Evolutionary conservation across 208 protist species (phyloP).

Genomic region (Angomonas ambiguus): DNA sequence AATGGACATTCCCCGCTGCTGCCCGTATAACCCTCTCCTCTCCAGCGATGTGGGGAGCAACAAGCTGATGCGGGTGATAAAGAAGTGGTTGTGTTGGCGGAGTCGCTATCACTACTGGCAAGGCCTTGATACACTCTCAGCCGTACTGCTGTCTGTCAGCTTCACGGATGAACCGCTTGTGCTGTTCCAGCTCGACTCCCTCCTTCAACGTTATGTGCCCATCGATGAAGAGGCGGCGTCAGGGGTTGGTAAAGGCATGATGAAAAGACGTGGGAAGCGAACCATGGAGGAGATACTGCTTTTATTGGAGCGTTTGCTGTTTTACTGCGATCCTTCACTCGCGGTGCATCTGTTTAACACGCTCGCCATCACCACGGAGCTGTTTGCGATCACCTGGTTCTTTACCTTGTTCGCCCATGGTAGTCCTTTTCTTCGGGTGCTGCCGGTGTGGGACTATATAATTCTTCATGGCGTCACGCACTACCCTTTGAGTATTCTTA

Average conservation of each 20-base stretch:
- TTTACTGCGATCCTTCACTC: conserved; percentile 90
- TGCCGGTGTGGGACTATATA: conserved; percentile 90
- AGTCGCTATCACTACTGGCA: conserved; percentile 83
- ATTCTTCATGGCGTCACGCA: conserved; percentile 35
- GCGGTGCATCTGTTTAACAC: conserved; percentile 76
- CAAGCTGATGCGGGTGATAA: conserved; percentile 70
- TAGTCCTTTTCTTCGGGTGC: conserved; percentile 87
- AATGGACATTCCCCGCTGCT: conserved; percentile 93
- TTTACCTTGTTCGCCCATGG: conserved; percentile 89
- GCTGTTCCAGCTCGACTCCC: conserved; percentile 56
- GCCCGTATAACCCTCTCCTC: conserved; percentile 91
- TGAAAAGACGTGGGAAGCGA: conserved; percentile 17
- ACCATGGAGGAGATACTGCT: conserved; percentile 76
- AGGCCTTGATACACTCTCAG: conserved; percentile 91
- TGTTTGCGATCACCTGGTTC: conserved; percentile 96
- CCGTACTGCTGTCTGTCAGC: conserved; percentile 74
- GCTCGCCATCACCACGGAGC: conserved; percentile 78
- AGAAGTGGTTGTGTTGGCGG: conserved; percentile 69
- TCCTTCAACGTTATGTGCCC: conserved; percentile 80
- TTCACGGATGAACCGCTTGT: conserved; percentile 76
- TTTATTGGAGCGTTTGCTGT: conserved; percentile 49
- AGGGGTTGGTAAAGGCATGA: not conserved
- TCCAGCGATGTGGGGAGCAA: conserved; percentile 60
- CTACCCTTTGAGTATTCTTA: conserved; percentile 18
- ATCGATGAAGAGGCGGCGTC: conserved; percentile 37